Evolutionary conservation across 176 grass and related monocot genomes (phyloP).

Genomic region (Musa troglodytarum): DNA sequence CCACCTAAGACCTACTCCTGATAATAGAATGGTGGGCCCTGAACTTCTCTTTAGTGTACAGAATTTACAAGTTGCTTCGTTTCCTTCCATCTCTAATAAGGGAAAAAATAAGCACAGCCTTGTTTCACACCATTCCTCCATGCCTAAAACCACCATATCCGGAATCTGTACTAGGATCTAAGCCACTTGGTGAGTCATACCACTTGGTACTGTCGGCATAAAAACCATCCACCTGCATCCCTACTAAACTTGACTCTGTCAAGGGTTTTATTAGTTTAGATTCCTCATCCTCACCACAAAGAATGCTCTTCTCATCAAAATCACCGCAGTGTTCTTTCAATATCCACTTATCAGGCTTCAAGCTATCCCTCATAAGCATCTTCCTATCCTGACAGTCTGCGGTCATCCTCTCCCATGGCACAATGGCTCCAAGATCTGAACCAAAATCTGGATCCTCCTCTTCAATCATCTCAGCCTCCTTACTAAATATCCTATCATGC

Average conservation of each 20-base stretch:
- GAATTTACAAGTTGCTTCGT: conserved; percentile 64
- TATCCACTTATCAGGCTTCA: conserved; percentile 88
- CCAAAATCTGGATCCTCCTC: conserved; percentile 83
- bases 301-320: conserved; percentile 88
- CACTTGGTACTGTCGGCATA: conserved; percentile 68
- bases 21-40: not conserved
- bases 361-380: conserved; percentile 62
- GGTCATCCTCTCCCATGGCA: conserved; percentile 82
- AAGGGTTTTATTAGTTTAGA: conserved; percentile 82
- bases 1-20: not conserved
- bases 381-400: conserved; percentile 69
- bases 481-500: conserved; percentile 52
- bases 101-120: conserved; percentile 17
- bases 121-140: conserved; percentile 52
- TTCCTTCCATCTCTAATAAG: conserved; percentile 24
- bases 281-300: conserved; percentile 79
- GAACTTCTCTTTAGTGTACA: conserved; percentile 49
- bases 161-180: conserved; percentile 60
- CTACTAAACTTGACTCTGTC: conserved; percentile 60
- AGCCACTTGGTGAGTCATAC: conserved; percentile 84
- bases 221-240: conserved; percentile 88
- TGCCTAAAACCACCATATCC: conserved; percentile 61
- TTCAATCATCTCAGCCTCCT: conserved; percentile 89
- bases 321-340: conserved; percentile 77
- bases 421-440: conserved; percentile 73